Evolutionary conservation across 352 stramenopile genomes (phyloP).

Genomic region (Phytophthora foliorum): DNA sequence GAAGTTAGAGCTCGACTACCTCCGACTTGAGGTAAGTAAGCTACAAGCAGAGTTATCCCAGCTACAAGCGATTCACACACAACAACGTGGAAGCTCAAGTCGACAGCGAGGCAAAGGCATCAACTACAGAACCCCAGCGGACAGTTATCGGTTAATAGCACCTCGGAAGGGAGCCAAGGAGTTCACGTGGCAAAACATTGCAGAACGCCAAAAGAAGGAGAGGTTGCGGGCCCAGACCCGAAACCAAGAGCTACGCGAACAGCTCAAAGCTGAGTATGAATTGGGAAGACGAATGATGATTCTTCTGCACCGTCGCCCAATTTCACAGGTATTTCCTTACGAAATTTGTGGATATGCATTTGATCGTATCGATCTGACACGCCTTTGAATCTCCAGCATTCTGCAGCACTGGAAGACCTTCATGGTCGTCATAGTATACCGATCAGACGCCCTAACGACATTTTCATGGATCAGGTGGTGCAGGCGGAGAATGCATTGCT

Average conservation of each 20-base stretch:
- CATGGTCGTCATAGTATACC: neutral
- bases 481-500: constrained; percentile 17
- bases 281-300: constrained; percentile 6
- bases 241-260: constrained; percentile 34
- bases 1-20: constrained; percentile 37
- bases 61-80: neutral
- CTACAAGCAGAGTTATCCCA: constrained; percentile 36
- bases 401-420: neutral
- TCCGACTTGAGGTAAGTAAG: constrained; percentile 31
- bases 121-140: neutral
- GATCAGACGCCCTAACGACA: neutral
- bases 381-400: neutral
- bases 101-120: neutral
- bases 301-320: constrained; percentile 23
- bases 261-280: constrained; percentile 14
- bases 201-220: constrained; percentile 24
- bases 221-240: constrained; percentile 7
- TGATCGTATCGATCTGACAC: too few species aligned
- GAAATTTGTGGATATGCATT: neutral
- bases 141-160: constrained; percentile 4
- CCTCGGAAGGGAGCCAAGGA: neutral
- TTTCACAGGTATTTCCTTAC: constrained; percentile 3
- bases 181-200: constrained; percentile 24
- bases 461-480: constrained; percentile 13
- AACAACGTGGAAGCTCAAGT: neutral